Evolutionary conservation across 495 filamentous ascomycete genomes (phyloP), one percentile per base, ranked within the genome.

Genomic region (Penicillium maclennaniae): DNA sequence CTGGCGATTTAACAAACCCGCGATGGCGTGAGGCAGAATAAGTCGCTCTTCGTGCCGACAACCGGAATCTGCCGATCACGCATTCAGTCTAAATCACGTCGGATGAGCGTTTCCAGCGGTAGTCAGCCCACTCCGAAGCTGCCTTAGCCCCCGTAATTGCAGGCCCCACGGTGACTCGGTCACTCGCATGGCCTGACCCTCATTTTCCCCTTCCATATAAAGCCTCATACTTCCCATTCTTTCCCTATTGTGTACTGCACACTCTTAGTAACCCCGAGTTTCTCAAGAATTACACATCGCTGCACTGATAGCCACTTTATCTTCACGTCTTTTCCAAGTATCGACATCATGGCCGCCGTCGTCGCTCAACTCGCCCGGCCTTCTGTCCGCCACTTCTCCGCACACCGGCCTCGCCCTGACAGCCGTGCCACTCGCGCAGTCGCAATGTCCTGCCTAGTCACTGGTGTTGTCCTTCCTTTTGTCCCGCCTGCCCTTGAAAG

Each of bases 401-500:
- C 71, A 10, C 71, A 70, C 45, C 71, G 73, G 45, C 65, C 73
- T 16, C 68, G 57, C 6, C 69, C 67, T 15, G 65, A 69, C 43
- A 69, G 65, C 48, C 74, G 72, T 21, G 65, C 65, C 31, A 61
- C 67, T 20, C 72, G 72, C 45, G 69, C 72, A 28, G 56, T 76
- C 31, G 62, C 71, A 53, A 66, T 62, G 48, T 71, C 70, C 21
- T 76, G 69, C 53, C 58, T 78, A 8, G 57, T 71, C 38, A 69
- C 72, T 0, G 73, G 69, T 1, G 73, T 76, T 8, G 70, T 76
- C 4, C 59, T 77, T 10, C 74, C 75, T 3, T 77, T 76, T 49
- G 65, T 76, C 5, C 72, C 74, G 17, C 74, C 75, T 9, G 75
- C 75, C 14, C 56, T 77, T 10, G 74, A 75, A 46, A 75, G 74